phyloP scores from a whole-genome alignment of 2,329 filamentous ascomycete species.

The Stagonosporopsis tanaceti region DNA sequence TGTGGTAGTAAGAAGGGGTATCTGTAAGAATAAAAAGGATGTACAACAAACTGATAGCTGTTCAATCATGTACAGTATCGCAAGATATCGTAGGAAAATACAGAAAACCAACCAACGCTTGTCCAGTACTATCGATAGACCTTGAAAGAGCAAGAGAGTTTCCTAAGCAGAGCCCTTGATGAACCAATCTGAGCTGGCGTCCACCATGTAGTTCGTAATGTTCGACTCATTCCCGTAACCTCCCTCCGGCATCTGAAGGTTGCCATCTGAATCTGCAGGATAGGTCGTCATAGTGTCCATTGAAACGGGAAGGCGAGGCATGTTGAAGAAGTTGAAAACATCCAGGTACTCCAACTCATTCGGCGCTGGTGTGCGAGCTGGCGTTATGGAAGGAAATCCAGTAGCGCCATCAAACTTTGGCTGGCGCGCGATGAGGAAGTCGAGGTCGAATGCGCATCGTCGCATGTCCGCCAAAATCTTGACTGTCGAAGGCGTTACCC shows the following conservation, averaged over 20 bases:
- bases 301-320: conserved; percentile 71
- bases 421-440: conserved; percentile 87
- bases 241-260: conserved; percentile 37
- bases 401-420: conserved; percentile 55
- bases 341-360: conserved; percentile 91
- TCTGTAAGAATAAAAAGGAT: conserved; percentile 14
- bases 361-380: conserved; percentile 73
- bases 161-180: conserved; percentile 45
- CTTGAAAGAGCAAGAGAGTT: neutral
- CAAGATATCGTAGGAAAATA: neutral
- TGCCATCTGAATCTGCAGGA: conserved; percentile 35
- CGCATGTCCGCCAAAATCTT: conserved; percentile 92
- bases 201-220: conserved; percentile 79
- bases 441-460: conserved; percentile 86
- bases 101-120: neutral
- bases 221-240: conserved; percentile 70
- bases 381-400: conserved; percentile 57
- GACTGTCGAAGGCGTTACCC: conserved; percentile 81
- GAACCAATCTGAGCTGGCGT: conserved; percentile 78
- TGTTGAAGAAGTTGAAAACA: conserved; percentile 94
- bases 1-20: conserved; percentile 18
- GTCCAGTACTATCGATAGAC: neutral
- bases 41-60: conserved; percentile 7
- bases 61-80: conserved; percentile 5
- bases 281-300: conserved; percentile 43